Conservation (phyloP, 202 grass and related monocot species). For the Schoenoplectus tabernaemontani region DNA sequence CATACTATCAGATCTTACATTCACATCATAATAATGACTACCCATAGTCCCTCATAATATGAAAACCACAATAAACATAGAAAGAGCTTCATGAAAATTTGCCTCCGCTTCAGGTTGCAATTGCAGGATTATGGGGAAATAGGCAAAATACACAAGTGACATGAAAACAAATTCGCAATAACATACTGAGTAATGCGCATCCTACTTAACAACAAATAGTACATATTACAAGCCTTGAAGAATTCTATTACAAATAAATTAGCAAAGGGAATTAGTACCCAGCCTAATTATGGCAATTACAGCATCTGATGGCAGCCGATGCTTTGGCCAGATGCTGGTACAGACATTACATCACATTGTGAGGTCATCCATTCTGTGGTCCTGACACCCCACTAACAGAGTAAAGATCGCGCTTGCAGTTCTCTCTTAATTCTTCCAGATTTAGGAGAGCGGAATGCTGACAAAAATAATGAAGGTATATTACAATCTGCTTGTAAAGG, state of each 20-base stretch:
- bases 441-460: conserved; percentile 64
- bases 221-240: neutral
- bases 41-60: too few relatives aligned
- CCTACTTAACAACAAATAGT: neutral
- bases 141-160: neutral
- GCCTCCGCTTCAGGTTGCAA: neutral
- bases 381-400: neutral
- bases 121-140: neutral
- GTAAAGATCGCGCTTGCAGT: conserved; percentile 69
- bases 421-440: conserved; percentile 68
- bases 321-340: neutral
- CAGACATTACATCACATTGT: neutral
- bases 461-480: conserved; percentile 23
- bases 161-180: neutral
- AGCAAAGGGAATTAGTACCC: neutral
- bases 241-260: conserved; percentile 16
- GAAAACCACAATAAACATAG: neutral
- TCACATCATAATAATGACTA: too few relatives aligned
- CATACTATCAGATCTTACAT: too few relatives aligned
- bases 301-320: neutral
- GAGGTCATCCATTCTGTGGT: neutral
- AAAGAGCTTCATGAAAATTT: conserved; percentile 1
- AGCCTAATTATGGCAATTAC: neutral
- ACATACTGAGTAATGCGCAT: neutral
- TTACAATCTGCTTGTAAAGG: neutral